Conservation (phyloP, 768 basidiomycete species). For the Boletus rubropictus region DNA sequence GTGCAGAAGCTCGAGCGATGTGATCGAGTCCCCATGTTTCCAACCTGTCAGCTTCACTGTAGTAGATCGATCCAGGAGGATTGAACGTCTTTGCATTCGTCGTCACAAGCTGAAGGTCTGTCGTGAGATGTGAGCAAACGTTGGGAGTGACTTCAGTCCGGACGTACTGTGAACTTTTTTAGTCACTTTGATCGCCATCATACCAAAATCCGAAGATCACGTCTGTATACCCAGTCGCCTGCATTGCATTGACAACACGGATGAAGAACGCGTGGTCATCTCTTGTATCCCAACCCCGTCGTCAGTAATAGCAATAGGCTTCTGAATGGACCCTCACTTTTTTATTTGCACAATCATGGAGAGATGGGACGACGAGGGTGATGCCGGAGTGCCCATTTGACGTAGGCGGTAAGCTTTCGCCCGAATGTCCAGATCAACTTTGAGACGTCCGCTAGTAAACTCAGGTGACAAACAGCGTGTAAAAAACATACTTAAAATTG, state of each 20-base stretch:
- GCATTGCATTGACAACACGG: constrained; percentile 52
- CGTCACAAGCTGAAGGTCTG: constrained; percentile 70
- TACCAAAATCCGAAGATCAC: constrained; percentile 92
- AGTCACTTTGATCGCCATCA: constrained; percentile 73
- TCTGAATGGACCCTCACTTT: constrained; percentile 42
- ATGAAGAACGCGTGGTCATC: constrained; percentile 85
- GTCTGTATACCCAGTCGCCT: constrained; percentile 60
- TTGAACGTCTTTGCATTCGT: constrained; percentile 74
- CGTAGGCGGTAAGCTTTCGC: constrained; percentile 29
- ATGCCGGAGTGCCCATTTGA: constrained; percentile 43
- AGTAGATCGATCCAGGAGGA: constrained; percentile 65
- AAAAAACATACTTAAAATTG: constrained; percentile 10
- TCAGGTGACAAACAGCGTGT: constrained; percentile 2
- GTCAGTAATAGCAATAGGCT: constrained; percentile 5
- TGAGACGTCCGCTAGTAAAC: background rate
- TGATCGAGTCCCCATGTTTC: constrained; percentile 69
- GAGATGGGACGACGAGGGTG: constrained; percentile 61
- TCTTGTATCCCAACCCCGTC: constrained; percentile 44
- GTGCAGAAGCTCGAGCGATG: constrained; percentile 61
- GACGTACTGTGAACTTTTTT: constrained; percentile 70
- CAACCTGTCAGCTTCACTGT: constrained; percentile 67
- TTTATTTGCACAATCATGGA: constrained; percentile 72
- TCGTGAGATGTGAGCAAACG: constrained; percentile 19
- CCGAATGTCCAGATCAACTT: constrained; percentile 28
- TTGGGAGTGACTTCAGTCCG: background rate